A percentile compares a stretch with the other conserved stretches of the same genome.
These are phyloP conservation scores for Aspergillus mulundensis DNA, from an alignment of 495 filamentous ascomycete genomes.

Conservation along the genomic window DNA sequence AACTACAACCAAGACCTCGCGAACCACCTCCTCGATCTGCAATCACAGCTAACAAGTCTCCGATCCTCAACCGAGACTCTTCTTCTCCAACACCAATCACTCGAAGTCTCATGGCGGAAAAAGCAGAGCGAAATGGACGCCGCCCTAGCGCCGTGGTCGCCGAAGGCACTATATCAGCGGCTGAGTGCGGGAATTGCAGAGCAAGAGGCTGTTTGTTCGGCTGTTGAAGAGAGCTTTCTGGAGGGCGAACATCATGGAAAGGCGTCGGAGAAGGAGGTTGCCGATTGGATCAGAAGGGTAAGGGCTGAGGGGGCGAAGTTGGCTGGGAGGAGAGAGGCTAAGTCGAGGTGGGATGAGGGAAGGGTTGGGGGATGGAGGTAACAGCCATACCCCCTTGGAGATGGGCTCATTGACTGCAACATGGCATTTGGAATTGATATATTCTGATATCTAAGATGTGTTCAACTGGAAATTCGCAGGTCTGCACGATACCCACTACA, in stretches of 20 bases:
- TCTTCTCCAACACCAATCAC: conserved; percentile 74
- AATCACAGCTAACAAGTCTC: conserved; percentile 55
- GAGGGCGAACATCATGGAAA: conserved; percentile 53
- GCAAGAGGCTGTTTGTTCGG: conserved; percentile 75
- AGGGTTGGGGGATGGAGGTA: conserved; percentile 89
- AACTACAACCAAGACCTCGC: conserved; percentile 60
- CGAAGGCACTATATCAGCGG: conserved; percentile 75
- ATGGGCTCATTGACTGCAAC: neutral
- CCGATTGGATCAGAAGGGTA: conserved; percentile 78
- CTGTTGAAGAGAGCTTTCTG: conserved; percentile 86
- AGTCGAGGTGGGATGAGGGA: conserved; percentile 91
- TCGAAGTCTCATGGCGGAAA: conserved; percentile 85
- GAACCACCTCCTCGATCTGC: conserved; percentile 63
- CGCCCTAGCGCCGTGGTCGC: conserved; percentile 77
- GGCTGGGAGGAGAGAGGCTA: conserved; percentile 73
- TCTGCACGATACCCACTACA: neutral
- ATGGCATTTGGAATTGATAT: neutral
- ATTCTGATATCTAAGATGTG: neutral
- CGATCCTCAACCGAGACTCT: conserved; percentile 70
- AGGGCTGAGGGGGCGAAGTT: conserved; percentile 69
- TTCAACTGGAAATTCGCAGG: neutral
- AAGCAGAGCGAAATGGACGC: conserved; percentile 87
- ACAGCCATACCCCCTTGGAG: conserved; percentile 14
- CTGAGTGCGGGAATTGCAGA: conserved; percentile 71
- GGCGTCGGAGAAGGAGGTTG: conserved; percentile 71